Percentiles rank a stretch among this genome's conserved stretches.
These are phyloP conservation scores for Cordyceps javanica DNA, from an alignment of 2,329 filamentous ascomycete genomes.

Conservation along the genomic window DNA sequence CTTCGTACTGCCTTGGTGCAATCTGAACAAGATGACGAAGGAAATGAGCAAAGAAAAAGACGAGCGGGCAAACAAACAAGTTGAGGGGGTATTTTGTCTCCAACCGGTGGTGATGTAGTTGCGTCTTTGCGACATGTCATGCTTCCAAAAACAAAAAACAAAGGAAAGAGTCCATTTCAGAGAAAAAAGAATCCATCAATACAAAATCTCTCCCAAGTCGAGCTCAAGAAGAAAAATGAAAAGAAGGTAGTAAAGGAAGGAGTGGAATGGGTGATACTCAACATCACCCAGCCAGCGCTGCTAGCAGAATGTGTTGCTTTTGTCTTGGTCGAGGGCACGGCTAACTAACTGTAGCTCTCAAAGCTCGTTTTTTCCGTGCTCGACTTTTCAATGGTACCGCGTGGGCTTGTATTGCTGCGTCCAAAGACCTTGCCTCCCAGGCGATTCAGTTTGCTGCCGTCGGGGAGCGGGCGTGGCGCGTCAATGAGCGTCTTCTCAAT, in stretches of 20 bases:
- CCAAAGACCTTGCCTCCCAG: constrained; percentile 53
- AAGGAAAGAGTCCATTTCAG: not conserved
- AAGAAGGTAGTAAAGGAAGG: not conserved
- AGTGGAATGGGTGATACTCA: constrained; percentile 8
- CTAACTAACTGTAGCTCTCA: constrained; percentile 26
- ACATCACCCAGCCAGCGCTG: constrained; percentile 10
- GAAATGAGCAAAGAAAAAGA: not conserved
- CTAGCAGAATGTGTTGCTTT: not conserved
- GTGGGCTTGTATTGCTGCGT: constrained; percentile 45
- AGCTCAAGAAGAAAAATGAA: not conserved
- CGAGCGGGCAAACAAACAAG: constrained; percentile 9
- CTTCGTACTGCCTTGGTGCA: not conserved
- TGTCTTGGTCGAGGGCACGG: not conserved
- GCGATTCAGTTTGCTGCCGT: constrained; percentile 49
- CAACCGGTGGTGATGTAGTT: constrained; percentile 18
- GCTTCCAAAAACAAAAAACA: constrained; percentile 3
- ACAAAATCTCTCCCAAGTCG: not conserved
- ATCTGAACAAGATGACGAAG: not conserved
- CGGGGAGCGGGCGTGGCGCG: constrained; percentile 33
- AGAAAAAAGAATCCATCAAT: constrained; percentile 1
- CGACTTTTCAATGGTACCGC: constrained; percentile 46
- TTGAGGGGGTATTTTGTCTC: constrained; percentile 24
- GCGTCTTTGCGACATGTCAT: not conserved
- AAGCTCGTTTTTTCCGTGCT: constrained; percentile 43
- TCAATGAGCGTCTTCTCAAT: constrained; percentile 52